Evolutionary conservation across 192 early-diverging fungal genomes (phyloP).

Genomic region (Thamnidium elegans): DNA sequence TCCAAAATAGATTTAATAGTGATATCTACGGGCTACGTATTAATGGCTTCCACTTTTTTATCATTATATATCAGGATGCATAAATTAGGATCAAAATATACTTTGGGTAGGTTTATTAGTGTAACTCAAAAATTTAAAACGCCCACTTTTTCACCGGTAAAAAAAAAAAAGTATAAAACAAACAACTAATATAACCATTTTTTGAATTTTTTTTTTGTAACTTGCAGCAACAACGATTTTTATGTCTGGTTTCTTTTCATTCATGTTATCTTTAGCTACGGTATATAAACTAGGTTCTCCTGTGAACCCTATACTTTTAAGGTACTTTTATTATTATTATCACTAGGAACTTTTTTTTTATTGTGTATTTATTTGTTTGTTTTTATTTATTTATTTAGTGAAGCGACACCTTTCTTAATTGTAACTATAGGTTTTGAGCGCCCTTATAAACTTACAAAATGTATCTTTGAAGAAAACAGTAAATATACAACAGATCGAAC

Average conservation of each 20-base stretch:
- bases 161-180: too few species aligned
- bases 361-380: not conserved
- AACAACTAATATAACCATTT: too few species aligned
- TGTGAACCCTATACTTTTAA: slow-evolving; percentile 67
- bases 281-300: slow-evolving; percentile 65
- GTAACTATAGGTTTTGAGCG: slow-evolving; percentile 91
- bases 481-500: slow-evolving; percentile 19
- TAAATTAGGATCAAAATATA: slow-evolving; percentile 75
- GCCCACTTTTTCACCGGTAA: too few species aligned
- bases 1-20: slow-evolving; percentile 76
- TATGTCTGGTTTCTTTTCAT: slow-evolving; percentile 70
- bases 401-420: slow-evolving; percentile 89
- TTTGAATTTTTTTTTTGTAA: too few species aligned
- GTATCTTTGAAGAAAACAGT: slow-evolving; percentile 60
- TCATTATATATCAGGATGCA: slow-evolving; percentile 83
- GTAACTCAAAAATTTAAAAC: too few species aligned
- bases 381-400: slow-evolving; percentile 36
- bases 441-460: slow-evolving; percentile 75
- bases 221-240: slow-evolving; percentile 59
- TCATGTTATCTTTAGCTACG: slow-evolving; percentile 68
- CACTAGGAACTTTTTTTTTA: not conserved
- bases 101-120: slow-evolving; percentile 36
- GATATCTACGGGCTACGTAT: slow-evolving; percentile 70
- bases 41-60: slow-evolving; percentile 79
- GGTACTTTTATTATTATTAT: slow-evolving; percentile 8